Base-by-base conservation (phyloP, 192 early-diverging fungal genomes). In the Entomortierella parvispora region DNA sequence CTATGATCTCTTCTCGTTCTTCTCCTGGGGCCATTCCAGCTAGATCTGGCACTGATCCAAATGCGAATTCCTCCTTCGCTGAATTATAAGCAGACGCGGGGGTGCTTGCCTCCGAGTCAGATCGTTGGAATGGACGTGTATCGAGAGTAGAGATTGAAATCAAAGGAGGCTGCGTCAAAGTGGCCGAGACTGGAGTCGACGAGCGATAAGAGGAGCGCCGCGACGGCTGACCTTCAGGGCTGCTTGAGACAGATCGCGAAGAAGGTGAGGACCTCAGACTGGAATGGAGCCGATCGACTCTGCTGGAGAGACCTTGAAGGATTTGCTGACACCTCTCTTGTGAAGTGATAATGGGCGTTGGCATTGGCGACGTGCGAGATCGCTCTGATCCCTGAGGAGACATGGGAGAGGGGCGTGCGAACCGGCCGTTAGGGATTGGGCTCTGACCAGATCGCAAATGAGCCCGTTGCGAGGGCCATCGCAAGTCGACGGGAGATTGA, bases 311-410 rank as follows among this genome's bases (percentile, higher is more conserved):
- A 17, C 49, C 34, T 26, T 55, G 33, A 14, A 48, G 42, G 10
- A 55, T 50, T 18, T 74, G 56, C 18, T 40, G 57, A 45, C 34
- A 65, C 2, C 32, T 22, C 43, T 67, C 65, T 11, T 47, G 50
- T 0, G 71, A 67, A 3, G 71, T 76, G 22, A 76, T 50, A 10
- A 76, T 62, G 25, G 71, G 58, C 0, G 65, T 20, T 20, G 59
- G 65, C 0, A 58, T 31, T 3, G 58, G 43, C 1, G 46, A 20
- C 9, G 51, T 12, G 31, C 63, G 71, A 3, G 26, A 2, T 40
- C 28, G 54, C 14, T 23, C 29, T 31, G n/a, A n/a, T n/a, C n/a
- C n/a, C n/a, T n/a, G n/a, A 53, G 29, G 37, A 40, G 37, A 40
- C n/a, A n/a, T n/a, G 12, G 7, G 37, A 40, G 37, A 5, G 37